phyloP scores from a whole-genome alignment of 2,329 filamentous ascomycete species.

The Botrytis porri region DNA sequence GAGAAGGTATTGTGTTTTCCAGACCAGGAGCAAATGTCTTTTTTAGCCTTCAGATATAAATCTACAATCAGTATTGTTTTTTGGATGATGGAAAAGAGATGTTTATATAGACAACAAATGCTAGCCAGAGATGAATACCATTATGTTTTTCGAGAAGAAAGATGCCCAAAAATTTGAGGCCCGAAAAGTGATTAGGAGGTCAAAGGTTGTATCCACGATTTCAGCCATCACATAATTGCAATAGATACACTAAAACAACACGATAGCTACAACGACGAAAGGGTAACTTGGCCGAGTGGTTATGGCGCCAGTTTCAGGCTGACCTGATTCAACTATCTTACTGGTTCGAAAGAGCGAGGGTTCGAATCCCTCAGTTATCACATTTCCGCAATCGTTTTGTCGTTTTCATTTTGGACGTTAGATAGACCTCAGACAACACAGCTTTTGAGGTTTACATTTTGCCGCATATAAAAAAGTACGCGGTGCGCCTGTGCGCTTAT shows the following conservation, averaged over 20 bases:
- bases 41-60: neutral
- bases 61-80: neutral
- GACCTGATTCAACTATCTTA: constrained; percentile 19
- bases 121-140: too few relatives aligned
- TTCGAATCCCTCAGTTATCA: constrained; percentile 36
- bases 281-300: constrained; percentile 39
- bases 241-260: neutral
- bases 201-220: too few relatives aligned
- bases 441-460: neutral
- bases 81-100: neutral
- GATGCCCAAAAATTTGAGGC: accelerated
- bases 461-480: neutral
- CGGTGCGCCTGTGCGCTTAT: neutral
- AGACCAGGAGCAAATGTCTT: neutral
- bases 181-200: too few relatives aligned
- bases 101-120: neutral
- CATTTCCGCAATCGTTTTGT: too few relatives aligned
- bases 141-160: too few relatives aligned
- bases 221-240: too few relatives aligned
- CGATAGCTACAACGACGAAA: accelerated
- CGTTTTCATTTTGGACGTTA: neutral
- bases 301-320: constrained; percentile 41
- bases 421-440: neutral
- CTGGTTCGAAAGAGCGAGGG: constrained; percentile 38
- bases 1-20: neutral